Evolutionary conservation across 805 yeast genomes (phyloP).

Genomic region (Metschnikowia santaceciliae): DNA sequence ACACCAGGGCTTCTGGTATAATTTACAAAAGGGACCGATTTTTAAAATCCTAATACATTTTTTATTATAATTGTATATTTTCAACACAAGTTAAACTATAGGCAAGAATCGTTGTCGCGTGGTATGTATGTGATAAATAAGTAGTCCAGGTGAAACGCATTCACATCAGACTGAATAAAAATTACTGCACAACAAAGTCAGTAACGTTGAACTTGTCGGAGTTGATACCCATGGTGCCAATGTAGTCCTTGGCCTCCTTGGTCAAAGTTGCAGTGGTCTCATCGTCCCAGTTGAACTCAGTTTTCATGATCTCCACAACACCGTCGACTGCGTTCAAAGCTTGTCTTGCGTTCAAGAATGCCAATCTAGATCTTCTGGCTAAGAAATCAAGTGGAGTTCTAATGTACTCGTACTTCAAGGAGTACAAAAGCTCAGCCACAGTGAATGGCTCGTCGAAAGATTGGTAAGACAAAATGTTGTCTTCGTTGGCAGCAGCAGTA

Average conservation of each 20-base stretch:
- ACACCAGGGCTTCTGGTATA: neutral
- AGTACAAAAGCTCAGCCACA: conserved; percentile 83
- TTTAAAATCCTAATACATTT: neutral
- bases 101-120: conserved; percentile 4
- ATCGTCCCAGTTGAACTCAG: conserved; percentile 70
- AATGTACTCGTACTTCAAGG: conserved; percentile 76
- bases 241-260: conserved; percentile 49
- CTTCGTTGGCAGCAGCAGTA: conserved; percentile 20
- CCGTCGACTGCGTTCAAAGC: conserved; percentile 78
- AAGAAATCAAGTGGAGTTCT: conserved; percentile 87
- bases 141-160: conserved; percentile 1
- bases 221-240: conserved; percentile 59
- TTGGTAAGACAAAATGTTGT: conserved; percentile 41
- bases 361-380: conserved; percentile 89
- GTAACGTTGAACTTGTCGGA: conserved; percentile 19
- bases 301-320: conserved; percentile 81
- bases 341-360: conserved; percentile 83
- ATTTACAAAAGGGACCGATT: neutral
- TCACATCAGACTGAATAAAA: neutral
- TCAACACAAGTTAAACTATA: neutral
- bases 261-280: conserved; percentile 53
- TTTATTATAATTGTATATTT: neutral
- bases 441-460: conserved; percentile 80
- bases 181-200: conserved; percentile 18
- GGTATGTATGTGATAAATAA: conserved; percentile 3